A percentile compares a stretch with the other conserved stretches of the same genome.
These are phyloP conservation scores for Anethum foeniculum DNA, from an alignment of 140 eudicot genomes.

Conservation along the genomic window DNA sequence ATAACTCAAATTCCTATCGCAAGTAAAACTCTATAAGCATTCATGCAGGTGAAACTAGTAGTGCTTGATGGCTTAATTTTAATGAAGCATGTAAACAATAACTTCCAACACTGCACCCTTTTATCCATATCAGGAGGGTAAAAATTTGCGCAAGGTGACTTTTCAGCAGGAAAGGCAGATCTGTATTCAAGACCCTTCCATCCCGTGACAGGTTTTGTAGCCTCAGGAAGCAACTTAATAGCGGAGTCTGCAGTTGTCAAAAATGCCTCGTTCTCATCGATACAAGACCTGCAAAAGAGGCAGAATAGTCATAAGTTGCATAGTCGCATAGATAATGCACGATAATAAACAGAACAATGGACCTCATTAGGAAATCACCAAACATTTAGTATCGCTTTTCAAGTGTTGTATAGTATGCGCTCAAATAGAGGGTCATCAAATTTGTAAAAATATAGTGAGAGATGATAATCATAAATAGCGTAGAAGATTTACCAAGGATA, in stretches of 20 bases:
- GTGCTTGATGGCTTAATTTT: background rate
- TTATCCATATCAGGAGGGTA: slow-evolving; percentile 91
- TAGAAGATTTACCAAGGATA: slow-evolving; percentile 67
- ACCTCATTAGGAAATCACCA: background rate
- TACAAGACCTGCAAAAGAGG: slow-evolving; percentile 59
- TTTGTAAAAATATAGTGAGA: background rate
- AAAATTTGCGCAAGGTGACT: slow-evolving; percentile 81
- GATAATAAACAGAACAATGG: background rate
- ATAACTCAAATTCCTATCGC: slow-evolving; percentile 69
- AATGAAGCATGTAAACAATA: background rate
- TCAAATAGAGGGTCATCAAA: background rate
- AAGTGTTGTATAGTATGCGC: background rate
- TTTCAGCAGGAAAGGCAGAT: slow-evolving; percentile 61
- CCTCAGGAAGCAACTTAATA: slow-evolving; percentile 47
- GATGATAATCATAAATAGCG: background rate
- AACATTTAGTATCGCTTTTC: background rate
- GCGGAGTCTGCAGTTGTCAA: slow-evolving; percentile 88
- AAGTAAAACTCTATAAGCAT: slow-evolving; percentile 12
- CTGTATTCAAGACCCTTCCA: slow-evolving; percentile 91
- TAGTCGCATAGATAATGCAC: background rate
- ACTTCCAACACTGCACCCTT: slow-evolving; percentile 34
- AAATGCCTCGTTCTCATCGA: slow-evolving; percentile 84
- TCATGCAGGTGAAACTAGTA: background rate
- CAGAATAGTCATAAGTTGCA: background rate
- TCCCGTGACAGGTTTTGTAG: slow-evolving; percentile 58